phyloP scores from a whole-genome alignment of 2,329 filamentous ascomycete genomes.

The Penicillium sp. region DNA sequence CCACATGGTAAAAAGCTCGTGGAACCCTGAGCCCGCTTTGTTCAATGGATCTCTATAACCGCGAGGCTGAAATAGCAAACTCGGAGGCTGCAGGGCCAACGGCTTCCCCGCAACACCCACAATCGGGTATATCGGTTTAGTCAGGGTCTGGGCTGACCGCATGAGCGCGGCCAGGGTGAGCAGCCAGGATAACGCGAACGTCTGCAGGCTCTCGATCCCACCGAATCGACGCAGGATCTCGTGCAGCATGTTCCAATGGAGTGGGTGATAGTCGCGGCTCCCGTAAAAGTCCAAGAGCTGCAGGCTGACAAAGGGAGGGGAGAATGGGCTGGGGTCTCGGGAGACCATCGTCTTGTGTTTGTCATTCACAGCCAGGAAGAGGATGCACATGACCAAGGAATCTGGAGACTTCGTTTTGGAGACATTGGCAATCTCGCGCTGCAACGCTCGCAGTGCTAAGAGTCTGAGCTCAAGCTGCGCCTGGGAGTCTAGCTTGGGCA shows the following conservation, averaged over 20 bases:
- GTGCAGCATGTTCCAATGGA: constrained; percentile 16
- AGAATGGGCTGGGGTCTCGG: constrained; percentile 16
- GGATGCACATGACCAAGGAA: constrained; percentile 12
- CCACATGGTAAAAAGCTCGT: constrained; percentile 3
- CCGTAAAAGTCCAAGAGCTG: constrained; percentile 16
- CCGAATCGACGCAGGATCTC: constrained; percentile 11
- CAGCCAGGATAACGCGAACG: constrained; percentile 14
- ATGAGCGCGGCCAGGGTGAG: constrained; percentile 11
- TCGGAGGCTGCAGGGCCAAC: constrained; percentile 5
- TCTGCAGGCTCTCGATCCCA: constrained; percentile 6
- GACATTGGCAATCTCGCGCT: constrained; percentile 3
- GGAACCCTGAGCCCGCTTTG: neutral
- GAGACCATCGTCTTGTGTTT: neutral
- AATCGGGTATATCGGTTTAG: constrained; percentile 13
- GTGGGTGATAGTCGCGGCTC: constrained; percentile 14
- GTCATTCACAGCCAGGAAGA: constrained; percentile 16
- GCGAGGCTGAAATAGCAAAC: constrained; percentile 2
- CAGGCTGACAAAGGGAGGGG: constrained; percentile 6
- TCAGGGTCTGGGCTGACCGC: constrained; percentile 8
- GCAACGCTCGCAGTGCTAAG: constrained; percentile 2
- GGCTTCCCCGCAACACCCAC: constrained; percentile 1
- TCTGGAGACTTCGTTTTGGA: constrained; percentile 1
- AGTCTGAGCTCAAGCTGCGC: constrained; percentile 17
- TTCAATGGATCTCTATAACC: neutral
- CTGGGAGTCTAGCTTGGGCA: constrained; percentile 5